Percentiles rank a stretch among this genome's conserved stretches.
phyloP scores from a whole-genome alignment of 2,329 filamentous ascomycete species.

The Fusarium vanettenii region DNA sequence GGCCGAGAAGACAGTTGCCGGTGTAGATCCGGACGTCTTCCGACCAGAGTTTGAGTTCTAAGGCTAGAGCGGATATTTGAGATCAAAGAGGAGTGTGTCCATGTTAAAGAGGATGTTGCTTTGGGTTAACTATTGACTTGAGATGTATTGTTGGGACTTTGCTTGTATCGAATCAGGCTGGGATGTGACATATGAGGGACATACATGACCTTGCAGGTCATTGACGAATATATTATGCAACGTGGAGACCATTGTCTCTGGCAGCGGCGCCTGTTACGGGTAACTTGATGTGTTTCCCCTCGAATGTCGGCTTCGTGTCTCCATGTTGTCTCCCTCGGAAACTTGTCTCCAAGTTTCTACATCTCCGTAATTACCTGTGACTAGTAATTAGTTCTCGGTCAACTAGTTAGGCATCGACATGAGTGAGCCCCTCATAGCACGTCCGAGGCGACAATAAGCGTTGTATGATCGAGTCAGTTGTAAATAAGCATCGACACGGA shows the following conservation, averaged over 20 bases:
- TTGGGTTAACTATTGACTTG: neutral
- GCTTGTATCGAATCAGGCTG: slow-evolving; percentile 2
- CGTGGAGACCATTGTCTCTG: slow-evolving; percentile 6
- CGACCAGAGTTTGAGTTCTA: slow-evolving; percentile 90
- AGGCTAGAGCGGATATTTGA: slow-evolving; percentile 8
- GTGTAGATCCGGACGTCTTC: slow-evolving; percentile 92
- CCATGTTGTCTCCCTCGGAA: neutral
- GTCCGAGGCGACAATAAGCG: neutral
- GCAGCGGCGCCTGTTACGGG: slow-evolving; percentile 2
- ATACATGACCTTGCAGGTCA: slow-evolving; percentile 14
- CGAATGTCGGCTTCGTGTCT: neutral
- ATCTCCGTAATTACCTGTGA: neutral
- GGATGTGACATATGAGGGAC: slow-evolving; percentile 20
- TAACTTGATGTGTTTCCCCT: neutral
- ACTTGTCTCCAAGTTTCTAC: neutral
- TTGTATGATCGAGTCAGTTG: neutral
- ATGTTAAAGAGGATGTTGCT: neutral
- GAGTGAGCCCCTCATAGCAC: neutral
- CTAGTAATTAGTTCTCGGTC: neutral
- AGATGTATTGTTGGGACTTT: neutral
- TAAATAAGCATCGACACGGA: neutral
- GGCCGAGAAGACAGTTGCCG: slow-evolving; percentile 85
- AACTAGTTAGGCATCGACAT: neutral
- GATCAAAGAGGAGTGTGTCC: slow-evolving; percentile 8
- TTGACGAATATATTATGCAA: slow-evolving; percentile 9